A percentile compares a stretch with the other conserved stretches of the same genome.
Evolutionary conservation across 176 grass and related monocot genomes (phyloP).

Genomic region (Oryza punctata): DNA sequence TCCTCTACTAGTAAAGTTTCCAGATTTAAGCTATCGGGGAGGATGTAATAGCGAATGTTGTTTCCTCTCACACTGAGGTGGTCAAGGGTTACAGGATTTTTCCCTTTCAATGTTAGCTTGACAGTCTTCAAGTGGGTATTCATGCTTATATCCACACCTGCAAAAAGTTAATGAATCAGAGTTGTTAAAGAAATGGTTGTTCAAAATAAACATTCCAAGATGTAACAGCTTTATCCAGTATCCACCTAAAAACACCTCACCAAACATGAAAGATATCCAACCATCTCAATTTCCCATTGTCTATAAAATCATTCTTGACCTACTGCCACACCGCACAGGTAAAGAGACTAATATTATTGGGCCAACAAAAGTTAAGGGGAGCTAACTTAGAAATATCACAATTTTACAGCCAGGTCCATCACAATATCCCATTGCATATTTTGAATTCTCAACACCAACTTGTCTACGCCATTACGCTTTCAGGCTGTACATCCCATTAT

Average conservation of each 20-base stretch:
- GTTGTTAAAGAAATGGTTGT: background rate
- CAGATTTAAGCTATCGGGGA: conserved; percentile 91
- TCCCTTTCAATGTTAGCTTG: conserved; percentile 89
- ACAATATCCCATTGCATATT: background rate
- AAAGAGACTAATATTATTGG: background rate
- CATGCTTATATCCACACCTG: conserved; percentile 96
- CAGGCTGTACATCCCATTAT: background rate
- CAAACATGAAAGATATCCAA: background rate
- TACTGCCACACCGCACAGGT: background rate
- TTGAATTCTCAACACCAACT: background rate
- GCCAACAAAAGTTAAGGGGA: background rate
- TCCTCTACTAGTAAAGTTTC: conserved; percentile 93
- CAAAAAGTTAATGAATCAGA: conserved; percentile 31
- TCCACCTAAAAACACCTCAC: background rate
- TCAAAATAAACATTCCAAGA: background rate
- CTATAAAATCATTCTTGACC: background rate
- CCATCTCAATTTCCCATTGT: background rate
- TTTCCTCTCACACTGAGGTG: conserved; percentile 92
- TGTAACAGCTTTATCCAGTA: background rate
- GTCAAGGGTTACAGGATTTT: conserved; percentile 85
- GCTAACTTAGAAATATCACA: background rate
- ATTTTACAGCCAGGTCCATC: background rate
- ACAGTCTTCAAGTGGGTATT: conserved; percentile 90
- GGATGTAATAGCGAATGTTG: conserved; percentile 94
- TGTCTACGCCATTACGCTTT: background rate